A percentile compares a stretch with the other conserved stretches of the same genome.
These are phyloP conservation scores for Zea luxurians DNA, from an alignment of 176 grass and related monocot species.

Conservation along the genomic window DNA sequence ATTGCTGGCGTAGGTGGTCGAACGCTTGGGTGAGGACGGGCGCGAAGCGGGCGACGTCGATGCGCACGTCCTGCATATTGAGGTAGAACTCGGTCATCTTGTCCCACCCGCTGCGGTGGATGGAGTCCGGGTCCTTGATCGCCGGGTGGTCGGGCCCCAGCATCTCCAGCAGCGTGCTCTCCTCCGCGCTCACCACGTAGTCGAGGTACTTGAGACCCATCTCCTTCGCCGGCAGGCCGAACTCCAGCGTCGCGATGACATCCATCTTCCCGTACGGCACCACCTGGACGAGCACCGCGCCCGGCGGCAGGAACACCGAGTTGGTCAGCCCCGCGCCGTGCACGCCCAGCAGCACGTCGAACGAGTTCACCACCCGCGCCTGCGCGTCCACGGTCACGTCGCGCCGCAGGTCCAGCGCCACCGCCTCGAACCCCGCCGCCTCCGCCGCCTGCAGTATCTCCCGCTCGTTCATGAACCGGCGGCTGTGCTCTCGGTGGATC, in stretches of 20 bases:
- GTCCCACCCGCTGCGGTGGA: conserved; percentile 50
- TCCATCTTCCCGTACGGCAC: conserved; percentile 75
- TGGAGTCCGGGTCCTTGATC: conserved; percentile 52
- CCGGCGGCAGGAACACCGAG: conserved; percentile 64
- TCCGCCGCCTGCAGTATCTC: background rate
- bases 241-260: background rate
- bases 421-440: conserved; percentile 8
- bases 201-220: conserved; percentile 43
- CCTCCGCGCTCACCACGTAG: conserved; percentile 47
- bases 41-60: conserved; percentile 48
- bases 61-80: conserved; percentile 49
- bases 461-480: conserved; percentile 46
- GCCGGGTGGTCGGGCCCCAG: conserved; percentile 51
- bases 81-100: conserved; percentile 49
- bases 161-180: conserved; percentile 54
- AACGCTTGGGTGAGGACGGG: conserved; percentile 43
- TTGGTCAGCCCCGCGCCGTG: conserved; percentile 80
- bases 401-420: background rate
- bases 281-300: conserved; percentile 66
- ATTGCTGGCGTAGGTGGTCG: conserved; percentile 32
- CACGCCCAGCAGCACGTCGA: conserved; percentile 70
- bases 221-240: background rate
- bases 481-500: conserved; percentile 40
- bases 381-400: conserved; percentile 9
- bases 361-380: conserved; percentile 31